Conservation (phyloP, 306 rosid genomes). For the Medicago ruthenica region DNA sequence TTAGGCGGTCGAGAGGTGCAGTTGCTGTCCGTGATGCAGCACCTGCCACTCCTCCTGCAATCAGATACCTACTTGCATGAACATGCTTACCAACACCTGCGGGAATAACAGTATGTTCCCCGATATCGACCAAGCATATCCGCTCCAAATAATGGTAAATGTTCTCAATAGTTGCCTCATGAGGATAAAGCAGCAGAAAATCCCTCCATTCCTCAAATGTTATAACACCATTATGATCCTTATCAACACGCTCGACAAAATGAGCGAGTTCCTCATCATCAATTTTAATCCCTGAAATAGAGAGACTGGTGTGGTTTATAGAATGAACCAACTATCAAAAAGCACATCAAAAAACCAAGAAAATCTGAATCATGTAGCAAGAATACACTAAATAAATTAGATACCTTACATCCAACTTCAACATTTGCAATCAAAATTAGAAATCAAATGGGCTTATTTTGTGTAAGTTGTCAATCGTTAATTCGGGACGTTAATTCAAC, state of each 20-base stretch:
- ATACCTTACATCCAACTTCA: constrained; percentile 18
- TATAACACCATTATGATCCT: constrained; percentile 92
- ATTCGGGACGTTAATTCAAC: constrained; percentile 21
- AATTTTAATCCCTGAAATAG: constrained; percentile 84
- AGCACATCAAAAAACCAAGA: constrained; percentile 33
- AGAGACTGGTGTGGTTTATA: constrained; percentile 66
- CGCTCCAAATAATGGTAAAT: constrained; percentile 96
- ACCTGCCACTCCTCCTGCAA: constrained; percentile 97
- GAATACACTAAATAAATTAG: constrained; percentile 18
- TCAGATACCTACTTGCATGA: constrained; percentile 83
- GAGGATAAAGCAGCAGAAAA: constrained; percentile 93
- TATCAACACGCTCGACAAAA: constrained; percentile 94
- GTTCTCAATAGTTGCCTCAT: constrained; percentile 94
- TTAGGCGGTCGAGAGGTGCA: constrained; percentile 93
- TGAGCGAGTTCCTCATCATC: constrained; percentile 95
- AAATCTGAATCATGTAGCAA: constrained; percentile 18
- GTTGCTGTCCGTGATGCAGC: constrained; percentile 94
- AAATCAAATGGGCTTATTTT: constrained; percentile 21
- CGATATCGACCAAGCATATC: constrained; percentile 91
- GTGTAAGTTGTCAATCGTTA: constrained; percentile 10
- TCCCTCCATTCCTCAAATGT: constrained; percentile 99
- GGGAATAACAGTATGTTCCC: constrained; percentile 89
- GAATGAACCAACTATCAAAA: constrained; percentile 49
- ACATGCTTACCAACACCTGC: constrained; percentile 86
- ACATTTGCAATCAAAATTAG: constrained; percentile 28